phyloP scores from a whole-genome alignment of 352 stramenopile genomes.

The Stramenopiles sp. region DNA sequence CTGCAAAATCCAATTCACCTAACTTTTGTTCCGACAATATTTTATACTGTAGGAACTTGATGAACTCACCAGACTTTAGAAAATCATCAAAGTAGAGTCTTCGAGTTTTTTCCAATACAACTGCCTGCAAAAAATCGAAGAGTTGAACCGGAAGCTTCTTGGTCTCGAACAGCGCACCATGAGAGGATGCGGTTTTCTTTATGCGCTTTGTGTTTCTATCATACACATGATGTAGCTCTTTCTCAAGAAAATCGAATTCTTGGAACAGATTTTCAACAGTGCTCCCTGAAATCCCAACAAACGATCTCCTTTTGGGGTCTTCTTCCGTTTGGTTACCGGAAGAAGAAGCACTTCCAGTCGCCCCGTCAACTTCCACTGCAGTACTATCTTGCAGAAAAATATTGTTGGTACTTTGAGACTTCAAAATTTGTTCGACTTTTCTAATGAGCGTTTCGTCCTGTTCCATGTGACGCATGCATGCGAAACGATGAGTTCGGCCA shows the following conservation, averaged over 20 bases:
- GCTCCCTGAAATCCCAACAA: neutral
- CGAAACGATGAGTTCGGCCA: neutral
- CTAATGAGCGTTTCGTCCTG: neutral
- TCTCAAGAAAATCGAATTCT: neutral
- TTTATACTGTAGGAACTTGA: conserved; percentile 60
- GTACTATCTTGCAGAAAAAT: too few relatives aligned
- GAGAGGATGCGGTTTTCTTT: neutral
- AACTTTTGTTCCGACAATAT: conserved; percentile 65
- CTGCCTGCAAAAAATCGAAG: neutral
- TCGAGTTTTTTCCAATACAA: neutral
- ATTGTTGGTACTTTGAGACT: neutral
- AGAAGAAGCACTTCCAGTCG: too few relatives aligned
- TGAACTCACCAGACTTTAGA: conserved; percentile 45
- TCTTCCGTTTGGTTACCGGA: neutral
- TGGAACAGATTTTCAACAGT: neutral
- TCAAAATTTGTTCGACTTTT: neutral
- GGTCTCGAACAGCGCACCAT: neutral
- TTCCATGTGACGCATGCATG: neutral
- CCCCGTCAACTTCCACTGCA: too few relatives aligned
- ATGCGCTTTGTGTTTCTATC: neutral
- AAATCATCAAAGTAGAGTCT: conserved; percentile 43
- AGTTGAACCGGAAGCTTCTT: neutral
- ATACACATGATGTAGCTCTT: neutral
- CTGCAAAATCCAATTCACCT: conserved; percentile 78
- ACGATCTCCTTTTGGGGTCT: neutral